phyloP scores from a whole-genome alignment of 148 eudicot genomes.

The Rhododendron griersonianum region DNA sequence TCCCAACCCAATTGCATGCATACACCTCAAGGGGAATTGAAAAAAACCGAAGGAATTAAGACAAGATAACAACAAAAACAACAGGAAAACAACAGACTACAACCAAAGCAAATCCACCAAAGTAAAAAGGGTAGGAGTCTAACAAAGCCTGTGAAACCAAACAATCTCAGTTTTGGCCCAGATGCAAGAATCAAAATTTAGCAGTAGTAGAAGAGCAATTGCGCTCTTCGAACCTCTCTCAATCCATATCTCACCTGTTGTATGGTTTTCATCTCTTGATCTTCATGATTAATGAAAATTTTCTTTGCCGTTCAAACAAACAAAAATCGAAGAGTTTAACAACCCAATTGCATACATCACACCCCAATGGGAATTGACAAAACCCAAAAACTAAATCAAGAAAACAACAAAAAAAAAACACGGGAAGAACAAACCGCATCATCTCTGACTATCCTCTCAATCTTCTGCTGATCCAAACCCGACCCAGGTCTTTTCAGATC shows the following conservation, averaged over 20 bases:
- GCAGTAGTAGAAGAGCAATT: no score
- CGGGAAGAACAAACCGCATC: slow-evolving; percentile 55
- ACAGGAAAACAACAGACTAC: background rate
- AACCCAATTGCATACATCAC: background rate
- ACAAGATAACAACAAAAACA: background rate
- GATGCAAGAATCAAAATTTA: no score
- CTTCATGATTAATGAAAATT: background rate
- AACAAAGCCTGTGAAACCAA: background rate
- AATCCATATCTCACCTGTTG: no score
- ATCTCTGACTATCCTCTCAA: slow-evolving; percentile 57
- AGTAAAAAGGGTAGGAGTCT: background rate
- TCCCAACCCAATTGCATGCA: background rate
- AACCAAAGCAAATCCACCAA: background rate
- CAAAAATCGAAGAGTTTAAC: background rate
- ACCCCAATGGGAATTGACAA: background rate
- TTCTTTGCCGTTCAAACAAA: background rate
- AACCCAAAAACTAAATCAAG: slow-evolving; percentile 3
- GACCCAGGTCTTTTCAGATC: slow-evolving; percentile 35
- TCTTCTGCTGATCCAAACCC: slow-evolving; percentile 27
- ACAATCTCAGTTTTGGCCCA: background rate
- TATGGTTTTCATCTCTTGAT: background rate
- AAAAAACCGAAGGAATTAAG: background rate
- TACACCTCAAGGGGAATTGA: background rate
- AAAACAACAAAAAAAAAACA: background rate
- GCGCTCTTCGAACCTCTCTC: no score